A percentile compares a stretch with the other conserved stretches of the same genome.
phyloP scores from a whole-genome alignment of 139 green algal species.

The Chlorella sp. region DNA sequence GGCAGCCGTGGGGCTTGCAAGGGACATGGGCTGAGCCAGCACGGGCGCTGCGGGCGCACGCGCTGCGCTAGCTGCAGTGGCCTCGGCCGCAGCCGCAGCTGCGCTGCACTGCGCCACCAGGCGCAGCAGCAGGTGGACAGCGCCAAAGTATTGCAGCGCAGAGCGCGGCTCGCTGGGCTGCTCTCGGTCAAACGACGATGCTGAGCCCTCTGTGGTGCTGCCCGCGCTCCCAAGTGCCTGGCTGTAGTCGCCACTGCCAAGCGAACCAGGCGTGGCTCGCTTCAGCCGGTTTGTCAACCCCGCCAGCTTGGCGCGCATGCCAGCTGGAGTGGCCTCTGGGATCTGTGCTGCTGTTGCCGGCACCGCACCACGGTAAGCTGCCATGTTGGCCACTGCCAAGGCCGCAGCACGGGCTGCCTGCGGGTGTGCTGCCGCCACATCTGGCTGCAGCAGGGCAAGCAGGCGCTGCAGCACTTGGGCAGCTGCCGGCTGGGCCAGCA shows the following conservation, averaged over 20 bases:
- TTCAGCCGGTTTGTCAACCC: background rate
- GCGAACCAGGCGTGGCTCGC: too few relatives aligned
- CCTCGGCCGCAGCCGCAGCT: too few relatives aligned
- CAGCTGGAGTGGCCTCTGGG: background rate
- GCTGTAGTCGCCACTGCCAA: too few relatives aligned
- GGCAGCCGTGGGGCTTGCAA: background rate
- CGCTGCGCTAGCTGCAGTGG: background rate
- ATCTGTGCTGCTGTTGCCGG: background rate
- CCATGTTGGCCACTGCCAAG: conserved; percentile 15
- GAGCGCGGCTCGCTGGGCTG: conserved; percentile 2
- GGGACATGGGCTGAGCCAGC: too few relatives aligned
- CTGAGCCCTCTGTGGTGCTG: background rate
- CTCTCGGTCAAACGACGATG: background rate
- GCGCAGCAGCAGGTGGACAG: background rate
- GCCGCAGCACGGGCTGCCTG: background rate
- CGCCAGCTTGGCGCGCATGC: background rate
- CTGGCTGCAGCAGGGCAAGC: background rate
- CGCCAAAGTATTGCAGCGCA: background rate
- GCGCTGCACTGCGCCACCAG: background rate
- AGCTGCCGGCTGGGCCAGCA: background rate
- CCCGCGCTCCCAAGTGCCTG: too few relatives aligned
- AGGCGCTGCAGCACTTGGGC: conserved; percentile 1
- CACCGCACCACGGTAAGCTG: background rate
- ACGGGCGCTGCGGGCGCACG: background rate
- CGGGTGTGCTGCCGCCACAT: background rate